A percentile compares a stretch with the other conserved stretches of the same genome.
Conservation (phyloP, 1,284 basidiomycete genomes). For the Cystobasidium pallidum region DNA sequence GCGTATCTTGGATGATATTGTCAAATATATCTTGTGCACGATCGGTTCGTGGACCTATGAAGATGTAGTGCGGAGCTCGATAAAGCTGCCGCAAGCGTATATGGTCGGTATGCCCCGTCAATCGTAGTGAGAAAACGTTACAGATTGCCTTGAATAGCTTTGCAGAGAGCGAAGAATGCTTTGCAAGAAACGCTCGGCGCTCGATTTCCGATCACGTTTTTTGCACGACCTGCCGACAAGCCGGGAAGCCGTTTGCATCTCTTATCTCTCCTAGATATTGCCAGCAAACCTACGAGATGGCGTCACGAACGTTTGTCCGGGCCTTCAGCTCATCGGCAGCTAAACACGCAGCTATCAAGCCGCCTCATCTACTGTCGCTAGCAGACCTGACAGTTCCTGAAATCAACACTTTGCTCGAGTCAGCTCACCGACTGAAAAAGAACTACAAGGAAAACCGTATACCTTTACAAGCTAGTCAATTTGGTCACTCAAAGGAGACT, state of each 20-base stretch:
- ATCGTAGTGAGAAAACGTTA: no score
- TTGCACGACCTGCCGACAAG: neutral
- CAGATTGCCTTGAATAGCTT: no score
- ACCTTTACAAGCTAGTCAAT: slow-evolving; percentile 23
- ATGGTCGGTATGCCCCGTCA: no score
- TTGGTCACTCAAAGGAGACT: slow-evolving; percentile 45
- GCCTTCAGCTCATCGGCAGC: slow-evolving; percentile 11
- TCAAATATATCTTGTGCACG: neutral
- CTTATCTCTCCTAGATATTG: neutral
- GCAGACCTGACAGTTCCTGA: slow-evolving; percentile 77
- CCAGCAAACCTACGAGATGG: neutral
- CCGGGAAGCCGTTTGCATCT: neutral
- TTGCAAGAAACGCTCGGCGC: no score
- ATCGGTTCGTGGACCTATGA: neutral
- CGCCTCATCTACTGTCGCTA: slow-evolving; percentile 77
- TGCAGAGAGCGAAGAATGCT: no score
- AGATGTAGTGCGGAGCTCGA: no score
- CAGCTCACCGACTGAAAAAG: slow-evolving; percentile 56
- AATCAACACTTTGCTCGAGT: slow-evolving; percentile 59
- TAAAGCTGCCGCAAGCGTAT: neutral
- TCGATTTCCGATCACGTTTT: slow-evolving; percentile 20
- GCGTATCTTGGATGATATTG: slow-evolving; percentile 14
- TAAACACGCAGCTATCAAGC: slow-evolving; percentile 33
- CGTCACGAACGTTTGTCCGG: slow-evolving; percentile 32
- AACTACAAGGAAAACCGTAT: slow-evolving; percentile 48